These are phyloP conservation scores for Tolypocladium inflatum DNA, from an alignment of 2,329 filamentous ascomycete genomes.

Conservation along the genomic window DNA sequence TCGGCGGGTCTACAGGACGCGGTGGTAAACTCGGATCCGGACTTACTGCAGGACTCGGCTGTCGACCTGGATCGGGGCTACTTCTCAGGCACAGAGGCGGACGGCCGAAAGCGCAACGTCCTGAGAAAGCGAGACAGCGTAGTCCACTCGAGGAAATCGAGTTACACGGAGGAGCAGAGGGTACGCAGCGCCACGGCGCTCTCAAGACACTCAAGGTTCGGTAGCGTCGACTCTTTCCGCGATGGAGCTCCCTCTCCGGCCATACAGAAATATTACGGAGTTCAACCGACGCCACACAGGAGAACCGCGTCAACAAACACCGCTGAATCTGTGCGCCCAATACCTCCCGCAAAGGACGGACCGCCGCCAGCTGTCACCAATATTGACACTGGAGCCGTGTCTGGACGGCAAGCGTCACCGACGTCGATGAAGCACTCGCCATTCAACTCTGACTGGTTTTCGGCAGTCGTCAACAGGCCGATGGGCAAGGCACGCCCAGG, in stretches of 20 bases:
- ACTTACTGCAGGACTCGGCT: constrained; percentile 33
- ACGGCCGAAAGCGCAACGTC: constrained; percentile 66
- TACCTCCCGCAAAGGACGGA: constrained; percentile 42
- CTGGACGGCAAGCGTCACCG: constrained; percentile 31
- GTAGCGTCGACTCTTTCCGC: constrained; percentile 66
- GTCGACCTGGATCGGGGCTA: constrained; percentile 78
- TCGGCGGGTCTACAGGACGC: constrained; percentile 41
- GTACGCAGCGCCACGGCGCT: constrained; percentile 55
- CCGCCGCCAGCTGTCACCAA: constrained; percentile 51
- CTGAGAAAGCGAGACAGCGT: constrained; percentile 67
- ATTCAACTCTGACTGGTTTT: constrained; percentile 47
- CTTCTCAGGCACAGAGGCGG: constrained; percentile 81
- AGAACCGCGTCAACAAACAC: constrained; percentile 53
- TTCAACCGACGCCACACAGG: constrained; percentile 37
- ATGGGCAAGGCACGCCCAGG: constrained; percentile 48
- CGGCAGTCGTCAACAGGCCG: constrained; percentile 39
- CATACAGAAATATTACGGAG: constrained; percentile 61
- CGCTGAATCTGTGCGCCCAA: constrained; percentile 41
- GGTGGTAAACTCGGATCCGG: constrained; percentile 23
- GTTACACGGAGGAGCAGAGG: constrained; percentile 66
- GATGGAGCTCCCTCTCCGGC: constrained; percentile 53
- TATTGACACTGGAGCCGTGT: constrained; percentile 39
- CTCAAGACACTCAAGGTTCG: constrained; percentile 67
- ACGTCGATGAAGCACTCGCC: constrained; percentile 31
- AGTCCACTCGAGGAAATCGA: constrained; percentile 60